Percentiles rank a stretch among this genome's conserved stretches.
These are phyloP conservation scores for Hortaea werneckii DNA, from an alignment of 2,329 filamentous ascomycete species.

Conservation along the genomic window DNA sequence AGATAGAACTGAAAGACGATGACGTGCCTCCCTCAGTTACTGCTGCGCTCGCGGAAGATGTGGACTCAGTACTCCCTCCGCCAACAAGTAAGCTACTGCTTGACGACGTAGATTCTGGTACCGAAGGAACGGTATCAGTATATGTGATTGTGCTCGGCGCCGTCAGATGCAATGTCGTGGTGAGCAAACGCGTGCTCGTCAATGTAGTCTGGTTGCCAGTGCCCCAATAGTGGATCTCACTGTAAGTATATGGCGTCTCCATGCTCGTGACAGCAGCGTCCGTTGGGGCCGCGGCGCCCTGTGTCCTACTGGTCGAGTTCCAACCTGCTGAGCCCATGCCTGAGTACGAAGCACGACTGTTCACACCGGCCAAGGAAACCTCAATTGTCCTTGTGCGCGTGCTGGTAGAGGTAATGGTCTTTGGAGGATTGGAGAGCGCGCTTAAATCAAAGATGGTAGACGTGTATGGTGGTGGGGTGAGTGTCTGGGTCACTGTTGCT, in stretches of 20 bases:
- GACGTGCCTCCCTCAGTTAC: neutral
- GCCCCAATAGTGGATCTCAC: conserved; percentile 16
- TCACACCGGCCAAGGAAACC: conserved; percentile 7
- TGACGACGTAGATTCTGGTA: neutral
- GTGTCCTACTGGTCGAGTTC: conserved; percentile 13
- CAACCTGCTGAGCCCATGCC: conserved; percentile 19
- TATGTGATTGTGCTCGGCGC: neutral
- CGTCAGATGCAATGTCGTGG: conserved; percentile 13
- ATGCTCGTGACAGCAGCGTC: conserved; percentile 1
- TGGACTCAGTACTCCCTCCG: neutral
- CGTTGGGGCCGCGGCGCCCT: neutral
- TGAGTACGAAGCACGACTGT: conserved; percentile 11
- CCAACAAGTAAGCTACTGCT: neutral
- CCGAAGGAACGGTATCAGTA: neutral
- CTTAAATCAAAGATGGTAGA: conserved; percentile 18
- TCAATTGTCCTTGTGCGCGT: conserved; percentile 17
- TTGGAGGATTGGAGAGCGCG: conserved; percentile 5
- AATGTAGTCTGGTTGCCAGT: conserved; percentile 17
- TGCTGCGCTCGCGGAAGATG: neutral
- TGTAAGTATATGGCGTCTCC: conserved; percentile 13
- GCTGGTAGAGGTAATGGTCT: conserved; percentile 20
- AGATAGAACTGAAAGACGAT: neutral
- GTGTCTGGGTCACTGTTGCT: conserved; percentile 4
- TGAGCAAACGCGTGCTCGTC: conserved; percentile 17
- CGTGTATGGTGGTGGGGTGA: conserved; percentile 15